Base-by-base conservation (phyloP, 2,329 filamentous ascomycete genomes). In the Mollisiaceae sp. region DNA sequence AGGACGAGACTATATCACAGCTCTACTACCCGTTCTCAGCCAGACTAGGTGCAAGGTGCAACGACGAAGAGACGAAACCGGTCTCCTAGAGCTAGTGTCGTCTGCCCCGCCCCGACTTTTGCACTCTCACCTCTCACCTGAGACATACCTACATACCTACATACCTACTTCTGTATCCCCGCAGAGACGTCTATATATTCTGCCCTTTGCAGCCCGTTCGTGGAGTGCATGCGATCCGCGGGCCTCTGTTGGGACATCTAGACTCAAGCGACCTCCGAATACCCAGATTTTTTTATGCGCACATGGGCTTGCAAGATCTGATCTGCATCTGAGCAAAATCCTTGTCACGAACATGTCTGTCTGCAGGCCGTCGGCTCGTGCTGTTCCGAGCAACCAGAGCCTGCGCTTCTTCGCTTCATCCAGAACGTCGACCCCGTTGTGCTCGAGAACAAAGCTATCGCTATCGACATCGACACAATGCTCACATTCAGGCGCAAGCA, bases 321-420 rank as follows among this genome's bases (percentile, higher is more conserved):
- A 57, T 57, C 55, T 41, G 55, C 50, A 55, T 27, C 50, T 55
- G 50, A 27, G 6, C 50, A 32, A 39, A 57, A 57, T 57, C 55
- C 55, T 57, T 38, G 55, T 57, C 36, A 14, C 20, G n/a, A 41
- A 57, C 36, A 57, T 57, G 55, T 57, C 55, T 57, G 55, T 57
- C 8, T 57, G 55, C 55, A 57, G 39, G 55, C 38, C 35, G 55
- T 57, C 32, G 55, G 55, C 36, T 24, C 14, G 9, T 4, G 50
- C 50, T 54, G 50, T 35, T 27, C 50, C 50, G 50, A 54, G 24
- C 27, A 32, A 32, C 27, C 27, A 32, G 27, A 32, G 27, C 27
- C 27, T 32, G 50, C 50, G 50, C 50, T 24, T 35, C 24, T 32
- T 54, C 50, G 50, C 50, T 54, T 54, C 50, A 22, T 15, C 45